Conservation (phyloP, 2,329 filamentous ascomycete genomes). For the Aschersonia sp. region DNA sequence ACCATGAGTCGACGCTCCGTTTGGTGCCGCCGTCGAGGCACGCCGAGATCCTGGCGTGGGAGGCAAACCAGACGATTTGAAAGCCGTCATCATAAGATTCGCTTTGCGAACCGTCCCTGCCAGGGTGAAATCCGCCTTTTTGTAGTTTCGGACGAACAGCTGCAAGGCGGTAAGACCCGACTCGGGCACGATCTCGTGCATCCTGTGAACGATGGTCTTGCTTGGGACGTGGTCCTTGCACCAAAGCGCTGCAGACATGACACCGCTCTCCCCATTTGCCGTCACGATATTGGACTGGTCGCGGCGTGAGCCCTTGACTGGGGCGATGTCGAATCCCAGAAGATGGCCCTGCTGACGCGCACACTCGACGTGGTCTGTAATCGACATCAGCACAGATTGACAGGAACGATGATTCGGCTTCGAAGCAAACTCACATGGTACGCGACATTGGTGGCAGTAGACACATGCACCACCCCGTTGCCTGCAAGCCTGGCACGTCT, state of each 20-base stretch:
- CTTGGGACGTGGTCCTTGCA: conserved; percentile 75
- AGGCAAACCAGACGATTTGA: conserved; percentile 32
- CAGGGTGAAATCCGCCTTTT: conserved; percentile 81
- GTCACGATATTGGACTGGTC: conserved; percentile 71
- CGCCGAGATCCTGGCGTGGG: conserved; percentile 29
- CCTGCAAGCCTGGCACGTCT: conserved; percentile 76
- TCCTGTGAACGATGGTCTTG: conserved; percentile 60
- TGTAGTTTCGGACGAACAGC: conserved; percentile 77
- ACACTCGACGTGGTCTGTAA: conserved; percentile 61
- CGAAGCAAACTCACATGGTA: conserved; percentile 25
- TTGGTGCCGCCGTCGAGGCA: conserved; percentile 23
- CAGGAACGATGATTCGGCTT: background rate
- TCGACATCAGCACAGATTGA: conserved; percentile 4
- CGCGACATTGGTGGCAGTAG: conserved; percentile 61
- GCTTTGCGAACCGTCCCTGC: conserved; percentile 92
- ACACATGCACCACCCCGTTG: conserved; percentile 64
- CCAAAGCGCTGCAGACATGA: conserved; percentile 77
- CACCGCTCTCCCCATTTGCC: conserved; percentile 66
- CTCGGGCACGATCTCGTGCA: conserved; percentile 62
- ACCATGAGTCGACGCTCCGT: conserved; percentile 7
- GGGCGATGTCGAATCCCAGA: conserved; percentile 80
- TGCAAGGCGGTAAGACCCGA: conserved; percentile 69
- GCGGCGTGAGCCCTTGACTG: conserved; percentile 76
- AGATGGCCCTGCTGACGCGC: conserved; percentile 71
- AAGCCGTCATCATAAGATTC: conserved; percentile 54